A percentile compares a stretch with the other conserved stretches of the same genome.
Conservation (phyloP, 2,329 filamentous ascomycete species). For the Orbilia javanica region DNA sequence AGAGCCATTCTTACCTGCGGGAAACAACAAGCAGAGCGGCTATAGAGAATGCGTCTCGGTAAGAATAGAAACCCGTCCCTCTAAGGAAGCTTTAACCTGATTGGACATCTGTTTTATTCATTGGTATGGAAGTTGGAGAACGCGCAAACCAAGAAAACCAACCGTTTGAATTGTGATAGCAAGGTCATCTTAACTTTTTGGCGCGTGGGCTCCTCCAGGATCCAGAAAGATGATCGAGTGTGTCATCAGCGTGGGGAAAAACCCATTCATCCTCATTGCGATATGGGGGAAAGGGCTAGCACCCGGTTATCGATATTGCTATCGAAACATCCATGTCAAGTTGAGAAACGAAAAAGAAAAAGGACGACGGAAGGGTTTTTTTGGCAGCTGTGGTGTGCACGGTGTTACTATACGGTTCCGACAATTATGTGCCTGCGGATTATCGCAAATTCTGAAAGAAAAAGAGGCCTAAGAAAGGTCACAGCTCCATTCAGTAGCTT, state of each 20-base stretch:
- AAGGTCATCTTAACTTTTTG: slow-evolving; percentile 53
- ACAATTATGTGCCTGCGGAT: slow-evolving; percentile 11
- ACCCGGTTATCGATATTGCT: slow-evolving; percentile 51
- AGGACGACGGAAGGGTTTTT: not conserved
- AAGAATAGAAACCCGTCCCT: slow-evolving; percentile 58
- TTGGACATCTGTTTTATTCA: slow-evolving; percentile 16
- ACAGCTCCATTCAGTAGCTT: slow-evolving; percentile 7
- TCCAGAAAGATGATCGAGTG: slow-evolving; percentile 34
- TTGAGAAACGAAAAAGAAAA: not conserved
- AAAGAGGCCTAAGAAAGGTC: not conserved
- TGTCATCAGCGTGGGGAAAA: slow-evolving; percentile 55
- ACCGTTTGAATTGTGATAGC: slow-evolving; percentile 33
- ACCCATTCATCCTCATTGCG: not conserved
- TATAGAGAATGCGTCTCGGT: slow-evolving; percentile 49
- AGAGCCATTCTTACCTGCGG: slow-evolving; percentile 41
- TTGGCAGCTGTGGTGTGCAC: slow-evolving; percentile 47
- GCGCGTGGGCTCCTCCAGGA: slow-evolving; percentile 52
- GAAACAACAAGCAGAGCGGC: slow-evolving; percentile 57
- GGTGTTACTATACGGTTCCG: slow-evolving; percentile 42
- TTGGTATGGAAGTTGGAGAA: slow-evolving; percentile 16
- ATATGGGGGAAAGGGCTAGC: slow-evolving; percentile 20
- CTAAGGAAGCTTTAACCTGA: slow-evolving; percentile 55
- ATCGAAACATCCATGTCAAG: slow-evolving; percentile 45
- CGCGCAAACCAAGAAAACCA: slow-evolving; percentile 37
- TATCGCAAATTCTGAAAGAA: slow-evolving; percentile 38